Evolutionary conservation across 2,329 filamentous ascomycete species (phyloP), one percentile per base, ranked within the genome.

Genomic region (Incumbomyces delicatus): DNA sequence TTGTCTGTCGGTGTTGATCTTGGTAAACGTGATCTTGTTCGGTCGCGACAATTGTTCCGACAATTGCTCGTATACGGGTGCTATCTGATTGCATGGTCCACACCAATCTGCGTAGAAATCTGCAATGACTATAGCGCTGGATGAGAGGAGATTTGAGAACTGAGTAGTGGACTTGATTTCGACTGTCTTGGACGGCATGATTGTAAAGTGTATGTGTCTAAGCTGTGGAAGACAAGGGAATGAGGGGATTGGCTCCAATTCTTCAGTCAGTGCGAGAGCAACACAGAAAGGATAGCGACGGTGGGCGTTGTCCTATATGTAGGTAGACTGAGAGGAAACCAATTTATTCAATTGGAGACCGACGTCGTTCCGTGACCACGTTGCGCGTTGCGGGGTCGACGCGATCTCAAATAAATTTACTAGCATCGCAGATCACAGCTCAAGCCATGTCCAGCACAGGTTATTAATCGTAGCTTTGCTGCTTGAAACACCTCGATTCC

Each of bases 91-190:
- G 76, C 88, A 94, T 60, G 87, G 85, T 30, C 72, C 81, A 61
- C 85, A 94, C 82, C 85, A 92, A 60, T 87, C 82, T 59, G 88
- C 87, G 60, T 86, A 90, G 74, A 95, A 95, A 69, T 95, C 86
- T 60, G 83, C 81, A 46, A 96, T 82, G 35, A 96, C 86, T 50
- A 95, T 78, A 55, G 77, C 79, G 30, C 85, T 88, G 46, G 76
- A 79, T 51, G 76, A 76, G 51, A 95, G 74, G 50, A 92, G 67
- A 29, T 70, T 67, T 57, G 73, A 75, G 59, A 94, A 83, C 61
- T 90, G 80, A 58, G 72, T 70, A 12, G 75, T 66, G 1, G 85
- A 89, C 50, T 70, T 70, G 57, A 90, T 81, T 11, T 69, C 58
- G 44, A 72, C 59, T 45, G 65, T 63, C 52, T 62, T 58, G 32